These are phyloP conservation scores for Cyanidiococcus yangmingshanensis DNA, from an alignment of 23 red algal genomes.

Conservation along the genomic window DNA sequence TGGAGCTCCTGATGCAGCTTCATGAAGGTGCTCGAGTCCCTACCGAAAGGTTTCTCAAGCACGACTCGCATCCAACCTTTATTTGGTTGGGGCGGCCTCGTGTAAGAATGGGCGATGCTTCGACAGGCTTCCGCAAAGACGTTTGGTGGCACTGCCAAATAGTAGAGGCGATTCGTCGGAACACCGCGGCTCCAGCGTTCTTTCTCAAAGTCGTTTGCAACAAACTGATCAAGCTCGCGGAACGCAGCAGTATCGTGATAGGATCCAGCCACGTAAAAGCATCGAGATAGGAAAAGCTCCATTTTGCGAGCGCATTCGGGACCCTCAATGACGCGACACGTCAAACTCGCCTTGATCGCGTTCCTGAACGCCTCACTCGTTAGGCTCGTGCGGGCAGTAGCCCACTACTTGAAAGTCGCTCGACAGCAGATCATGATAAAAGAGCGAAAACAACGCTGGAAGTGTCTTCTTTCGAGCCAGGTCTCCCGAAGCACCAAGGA, in stretches of 20 bases:
- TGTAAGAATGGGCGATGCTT: slow-evolving; percentile 36
- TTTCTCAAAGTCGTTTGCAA: slow-evolving; percentile 44
- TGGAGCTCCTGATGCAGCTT: slow-evolving; percentile 40
- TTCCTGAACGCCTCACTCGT: slow-evolving; percentile 73
- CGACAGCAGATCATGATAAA: slow-evolving; percentile 84
- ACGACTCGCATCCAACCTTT: slow-evolving; percentile 80
- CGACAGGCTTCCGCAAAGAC: slow-evolving; percentile 36
- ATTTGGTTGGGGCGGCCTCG: not conserved
- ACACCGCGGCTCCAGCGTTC: slow-evolving; percentile 17
- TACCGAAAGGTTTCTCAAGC: slow-evolving; percentile 91
- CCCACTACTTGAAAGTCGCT: slow-evolving; percentile 73
- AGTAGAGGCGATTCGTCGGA: slow-evolving; percentile 63
- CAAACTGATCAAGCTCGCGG: slow-evolving; percentile 24
- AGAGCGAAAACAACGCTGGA: slow-evolving; percentile 89
- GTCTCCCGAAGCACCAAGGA: slow-evolving; percentile 89
- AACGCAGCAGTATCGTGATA: slow-evolving; percentile 50
- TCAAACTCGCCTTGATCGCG: slow-evolving; percentile 54
- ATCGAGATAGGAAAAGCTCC: slow-evolving; percentile 73
- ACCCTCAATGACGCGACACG: slow-evolving; percentile 84
- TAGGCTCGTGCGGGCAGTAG: slow-evolving; percentile 53
- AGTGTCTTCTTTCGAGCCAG: slow-evolving; percentile 97
- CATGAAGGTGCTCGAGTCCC: slow-evolving; percentile 49
- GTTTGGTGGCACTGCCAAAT: slow-evolving; percentile 77
- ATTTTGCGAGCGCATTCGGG: slow-evolving; percentile 70
- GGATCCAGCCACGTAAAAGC: slow-evolving; percentile 59